Evolutionary conservation across 306 rosid species (phyloP).

Genomic region (Begonia masoniana): DNA sequence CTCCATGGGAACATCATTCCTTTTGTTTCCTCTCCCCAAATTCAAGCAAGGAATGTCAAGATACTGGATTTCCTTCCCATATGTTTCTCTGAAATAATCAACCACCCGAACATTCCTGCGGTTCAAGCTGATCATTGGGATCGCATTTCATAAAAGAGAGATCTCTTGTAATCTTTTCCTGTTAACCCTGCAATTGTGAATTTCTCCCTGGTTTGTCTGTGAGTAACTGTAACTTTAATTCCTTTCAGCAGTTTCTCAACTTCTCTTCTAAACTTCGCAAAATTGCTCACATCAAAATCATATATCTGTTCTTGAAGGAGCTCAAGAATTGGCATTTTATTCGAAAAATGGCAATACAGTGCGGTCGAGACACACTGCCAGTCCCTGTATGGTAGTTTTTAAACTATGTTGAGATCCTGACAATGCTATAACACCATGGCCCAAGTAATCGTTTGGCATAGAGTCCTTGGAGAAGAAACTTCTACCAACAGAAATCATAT

Average conservation of each 20-base stretch:
- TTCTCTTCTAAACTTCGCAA: conserved; percentile 15
- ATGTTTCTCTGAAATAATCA: conserved; percentile 44
- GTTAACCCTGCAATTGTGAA: conserved; percentile 32
- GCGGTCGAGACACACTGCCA: conserved; percentile 53
- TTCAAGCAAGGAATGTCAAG: conserved; percentile 63
- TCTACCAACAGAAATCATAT: conserved; percentile 41
- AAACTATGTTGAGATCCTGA: conserved; percentile 50
- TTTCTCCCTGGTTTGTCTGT: conserved; percentile 44
- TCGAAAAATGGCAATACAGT: conserved; percentile 59
- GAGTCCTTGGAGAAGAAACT: conserved; percentile 34
- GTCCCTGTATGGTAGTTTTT: conserved; percentile 52
- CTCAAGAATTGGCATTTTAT: conserved; percentile 38
- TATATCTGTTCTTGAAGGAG: conserved; percentile 28
- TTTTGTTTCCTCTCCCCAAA: conserved; percentile 40
- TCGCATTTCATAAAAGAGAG: conserved; percentile 32
- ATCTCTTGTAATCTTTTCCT: conserved; percentile 15
- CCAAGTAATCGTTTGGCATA: conserved; percentile 29
- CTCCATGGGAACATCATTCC: conserved; percentile 58
- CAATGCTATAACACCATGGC: conserved; percentile 29
- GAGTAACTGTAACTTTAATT: conserved; percentile 51
- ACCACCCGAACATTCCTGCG: conserved; percentile 23
- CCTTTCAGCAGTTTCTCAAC: conserved; percentile 30
- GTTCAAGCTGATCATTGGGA: conserved; percentile 19
- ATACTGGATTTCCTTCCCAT: conserved; percentile 28
- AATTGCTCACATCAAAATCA: conserved; percentile 23